Base-by-base conservation (phyloP, 768 basidiomycete genomes). In the Trametes cinnabarina region DNA sequence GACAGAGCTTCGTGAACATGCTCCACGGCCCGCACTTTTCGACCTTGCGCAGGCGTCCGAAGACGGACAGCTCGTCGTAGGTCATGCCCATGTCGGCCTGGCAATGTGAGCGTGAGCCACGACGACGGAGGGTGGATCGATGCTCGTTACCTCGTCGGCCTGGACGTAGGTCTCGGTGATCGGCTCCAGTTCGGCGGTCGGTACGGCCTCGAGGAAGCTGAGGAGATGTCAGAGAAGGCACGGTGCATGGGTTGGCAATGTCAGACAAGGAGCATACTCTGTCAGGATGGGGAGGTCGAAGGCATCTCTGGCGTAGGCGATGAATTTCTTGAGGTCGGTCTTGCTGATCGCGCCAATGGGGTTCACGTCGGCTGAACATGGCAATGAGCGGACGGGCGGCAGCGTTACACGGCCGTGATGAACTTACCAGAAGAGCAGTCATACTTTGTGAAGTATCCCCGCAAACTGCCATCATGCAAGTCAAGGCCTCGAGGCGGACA, bases 51-150 rank as follows among this genome's bases (percentile, higher is more conserved):
- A 99, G 79, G 26, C 95, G 80, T 23, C 96, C 97, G 65, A 94
- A 96, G 19, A 93, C 84, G 11, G 93, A 95, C 19, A 99, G 79
- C 65, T 98, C 97, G 64, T 98, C 90, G 68, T 98, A 98, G 0
- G 96, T 97, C 97, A 98, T 98, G 9, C 96, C 96, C 96, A 98
- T 98, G 67, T 98, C 96, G 17, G 83, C 93, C 92, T 93, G 5
- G 35, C 35, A 55, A 12, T 12, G 28, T 17, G 50, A 28, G 19
- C 28, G n/a, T n/a, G n/a, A n/a, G n/a, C n/a, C n/a, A n/a, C n/a
- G n/a, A n/a, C n/a, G n/a, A n/a, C n/a, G n/a, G n/a, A n/a, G n/a
- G n/a, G n/a, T n/a, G n/a, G n/a, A n/a, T n/a, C n/a, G n/a, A n/a
- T n/a, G n/a, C n/a, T 8, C 54, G 76, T 42, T 55, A 88, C 94